These are phyloP conservation scores for Trichophyton simii DNA, from an alignment of 2,329 filamentous ascomycete genomes.

Conservation along the genomic window DNA sequence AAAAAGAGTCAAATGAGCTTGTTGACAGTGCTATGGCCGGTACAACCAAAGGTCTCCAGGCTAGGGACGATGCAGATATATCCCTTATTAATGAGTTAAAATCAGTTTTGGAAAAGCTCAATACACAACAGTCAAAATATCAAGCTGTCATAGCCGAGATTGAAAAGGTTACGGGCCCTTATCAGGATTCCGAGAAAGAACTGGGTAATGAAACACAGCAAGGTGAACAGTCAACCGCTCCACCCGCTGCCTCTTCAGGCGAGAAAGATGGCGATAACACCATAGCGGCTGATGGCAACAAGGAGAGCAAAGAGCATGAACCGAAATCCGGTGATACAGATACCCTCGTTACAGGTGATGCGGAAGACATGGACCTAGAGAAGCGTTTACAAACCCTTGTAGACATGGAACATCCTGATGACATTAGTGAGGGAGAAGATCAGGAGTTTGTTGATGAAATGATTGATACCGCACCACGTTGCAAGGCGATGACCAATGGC, in stretches of 20 bases:
- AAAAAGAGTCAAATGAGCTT: conserved; percentile 10
- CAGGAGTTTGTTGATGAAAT: conserved; percentile 15
- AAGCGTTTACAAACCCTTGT: conserved; percentile 14
- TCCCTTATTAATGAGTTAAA: not conserved
- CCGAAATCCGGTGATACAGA: not conserved
- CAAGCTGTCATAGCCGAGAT: not conserved
- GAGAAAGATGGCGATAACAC: not conserved
- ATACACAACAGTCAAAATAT: not conserved
- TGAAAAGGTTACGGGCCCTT: not conserved
- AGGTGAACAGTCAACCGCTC: not conserved
- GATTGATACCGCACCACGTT: not conserved
- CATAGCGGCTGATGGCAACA: conserved; percentile 10
- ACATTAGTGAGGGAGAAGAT: conserved; percentile 19
- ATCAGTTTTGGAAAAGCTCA: not conserved
- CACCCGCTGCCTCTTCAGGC: not conserved
- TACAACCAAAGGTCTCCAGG: conserved; percentile 11
- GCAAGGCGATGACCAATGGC: not conserved
- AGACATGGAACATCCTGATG: conserved; percentile 25
- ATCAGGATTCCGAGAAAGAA: not conserved
- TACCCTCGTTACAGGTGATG: not conserved
- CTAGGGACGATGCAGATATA: not conserved
- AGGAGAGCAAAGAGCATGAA: not conserved
- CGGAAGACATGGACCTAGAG: conserved; percentile 10
- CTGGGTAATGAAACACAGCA: not conserved
- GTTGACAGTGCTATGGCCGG: conserved; percentile 11